These are phyloP conservation scores for Trifolium repens DNA, from an alignment of 306 rosid genomes.

Conservation along the genomic window DNA sequence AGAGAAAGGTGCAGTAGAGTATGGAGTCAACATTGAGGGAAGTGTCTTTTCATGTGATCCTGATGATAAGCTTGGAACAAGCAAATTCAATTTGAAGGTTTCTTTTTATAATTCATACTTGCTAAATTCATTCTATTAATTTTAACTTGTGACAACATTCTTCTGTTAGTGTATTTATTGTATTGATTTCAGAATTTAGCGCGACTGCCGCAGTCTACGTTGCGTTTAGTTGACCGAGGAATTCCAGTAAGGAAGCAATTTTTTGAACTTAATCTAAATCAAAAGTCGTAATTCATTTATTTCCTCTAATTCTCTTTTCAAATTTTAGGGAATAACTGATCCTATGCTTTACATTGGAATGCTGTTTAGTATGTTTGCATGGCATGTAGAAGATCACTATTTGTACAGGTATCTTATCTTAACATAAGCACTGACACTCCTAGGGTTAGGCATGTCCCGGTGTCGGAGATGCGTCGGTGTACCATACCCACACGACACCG, in stretches of 20 bases:
- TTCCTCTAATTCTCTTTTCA: constrained; percentile 5
- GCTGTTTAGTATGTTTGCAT: constrained; percentile 56
- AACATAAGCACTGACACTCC: too few species aligned
- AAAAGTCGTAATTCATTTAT: not conserved
- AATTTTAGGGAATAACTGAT: constrained; percentile 52
- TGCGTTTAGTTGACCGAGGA: constrained; percentile 42
- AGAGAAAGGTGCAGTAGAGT: constrained; percentile 43
- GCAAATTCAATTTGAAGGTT: constrained; percentile 57
- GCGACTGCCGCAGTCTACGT: constrained; percentile 33
- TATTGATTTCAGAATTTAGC: constrained; percentile 44
- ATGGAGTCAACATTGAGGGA: constrained; percentile 54
- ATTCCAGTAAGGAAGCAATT: constrained; percentile 48
- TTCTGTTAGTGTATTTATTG: not conserved
- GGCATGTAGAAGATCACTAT: constrained; percentile 60
- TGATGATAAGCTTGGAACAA: constrained; percentile 45
- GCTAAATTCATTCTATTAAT: not conserved
- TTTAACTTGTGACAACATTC: too few species aligned
- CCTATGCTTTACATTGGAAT: constrained; percentile 53
- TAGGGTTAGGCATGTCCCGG: too few species aligned
- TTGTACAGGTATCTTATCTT: constrained; percentile 42
- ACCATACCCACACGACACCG: too few species aligned
- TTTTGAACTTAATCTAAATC: not conserved
- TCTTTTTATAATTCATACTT: not conserved
- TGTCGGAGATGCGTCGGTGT: too few species aligned
- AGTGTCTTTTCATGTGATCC: constrained; percentile 56